These are phyloP conservation scores for Backusella mclennaniae DNA, from an alignment of 192 early-diverging fungal genomes.

Conservation along the genomic window DNA sequence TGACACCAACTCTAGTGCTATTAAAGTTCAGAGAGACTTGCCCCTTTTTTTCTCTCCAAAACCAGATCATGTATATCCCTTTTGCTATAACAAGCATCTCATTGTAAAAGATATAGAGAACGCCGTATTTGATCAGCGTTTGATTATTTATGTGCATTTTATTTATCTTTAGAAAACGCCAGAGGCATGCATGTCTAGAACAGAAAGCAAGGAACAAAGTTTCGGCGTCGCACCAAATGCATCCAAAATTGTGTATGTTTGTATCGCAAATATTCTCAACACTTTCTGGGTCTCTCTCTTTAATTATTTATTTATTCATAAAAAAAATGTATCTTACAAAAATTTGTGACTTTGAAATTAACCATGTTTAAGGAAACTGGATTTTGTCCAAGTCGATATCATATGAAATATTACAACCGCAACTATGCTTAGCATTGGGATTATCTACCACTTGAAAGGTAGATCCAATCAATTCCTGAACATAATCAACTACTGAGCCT, in stretches of 20 bases:
- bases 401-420: conserved; percentile 46
- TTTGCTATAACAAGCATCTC: neutral
- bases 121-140: neutral
- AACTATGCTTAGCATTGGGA: conserved; percentile 59
- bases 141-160: neutral
- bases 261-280: too few relatives aligned
- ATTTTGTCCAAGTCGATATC: conserved; percentile 42
- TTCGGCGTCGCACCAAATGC: neutral
- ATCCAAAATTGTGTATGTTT: too few relatives aligned
- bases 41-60: neutral
- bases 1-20: neutral
- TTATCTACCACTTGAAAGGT: conserved; percentile 76
- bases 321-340: neutral
- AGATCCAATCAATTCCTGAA: conserved; percentile 78
- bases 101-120: neutral
- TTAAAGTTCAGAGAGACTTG: neutral
- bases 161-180: neutral
- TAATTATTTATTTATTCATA: neutral
- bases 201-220: neutral
- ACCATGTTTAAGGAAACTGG: neutral
- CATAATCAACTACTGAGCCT: conserved; percentile 76
- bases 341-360: neutral
- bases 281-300: neutral
- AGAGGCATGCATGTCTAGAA: too few relatives aligned
- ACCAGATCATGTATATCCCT: neutral